Conservation (phyloP, 768 basidiomycete genomes). For the Mycena albidolilacea region DNA sequence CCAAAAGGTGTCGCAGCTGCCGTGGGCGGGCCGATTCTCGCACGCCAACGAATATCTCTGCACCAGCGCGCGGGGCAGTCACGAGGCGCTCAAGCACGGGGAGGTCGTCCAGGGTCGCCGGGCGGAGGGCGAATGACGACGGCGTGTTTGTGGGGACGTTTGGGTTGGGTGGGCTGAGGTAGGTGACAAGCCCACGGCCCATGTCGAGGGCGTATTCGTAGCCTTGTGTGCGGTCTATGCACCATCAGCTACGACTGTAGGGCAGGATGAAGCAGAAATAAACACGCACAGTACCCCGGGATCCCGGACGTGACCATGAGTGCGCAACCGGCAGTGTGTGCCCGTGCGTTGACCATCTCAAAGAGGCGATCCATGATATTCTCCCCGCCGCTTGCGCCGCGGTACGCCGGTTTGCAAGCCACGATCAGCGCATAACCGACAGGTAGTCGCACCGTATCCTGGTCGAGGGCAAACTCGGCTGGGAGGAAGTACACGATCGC, state of each 20-base stretch:
- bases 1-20: slow-evolving; percentile 9
- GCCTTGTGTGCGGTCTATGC: slow-evolving; percentile 16
- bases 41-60: slow-evolving; percentile 1
- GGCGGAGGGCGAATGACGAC: slow-evolving; percentile 10
- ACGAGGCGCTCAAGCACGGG: slow-evolving; percentile 18
- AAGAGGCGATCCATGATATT: slow-evolving; percentile 22
- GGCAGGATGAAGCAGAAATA: background rate
- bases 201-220: slow-evolving; percentile 26
- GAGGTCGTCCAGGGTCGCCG: slow-evolving; percentile 10
- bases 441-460: slow-evolving; percentile 6
- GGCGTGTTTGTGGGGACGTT: background rate
- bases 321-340: background rate
- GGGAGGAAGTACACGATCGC: slow-evolving; percentile 16
- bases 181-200: slow-evolving; percentile 19
- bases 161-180: slow-evolving; percentile 1
- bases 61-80: slow-evolving; percentile 2
- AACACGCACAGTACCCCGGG: slow-evolving; percentile 6
- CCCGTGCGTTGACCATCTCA: slow-evolving; percentile 15
- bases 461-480: slow-evolving; percentile 13
- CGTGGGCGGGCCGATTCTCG: background rate
- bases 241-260: background rate
- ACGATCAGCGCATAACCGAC: slow-evolving; percentile 7
- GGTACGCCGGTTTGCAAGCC: slow-evolving; percentile 16
- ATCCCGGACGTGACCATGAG: slow-evolving; percentile 13
- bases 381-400: background rate